These are phyloP conservation scores for Arabidopsis hybrid DNA, from an alignment of 441 rosid species.

Conservation along the genomic window DNA sequence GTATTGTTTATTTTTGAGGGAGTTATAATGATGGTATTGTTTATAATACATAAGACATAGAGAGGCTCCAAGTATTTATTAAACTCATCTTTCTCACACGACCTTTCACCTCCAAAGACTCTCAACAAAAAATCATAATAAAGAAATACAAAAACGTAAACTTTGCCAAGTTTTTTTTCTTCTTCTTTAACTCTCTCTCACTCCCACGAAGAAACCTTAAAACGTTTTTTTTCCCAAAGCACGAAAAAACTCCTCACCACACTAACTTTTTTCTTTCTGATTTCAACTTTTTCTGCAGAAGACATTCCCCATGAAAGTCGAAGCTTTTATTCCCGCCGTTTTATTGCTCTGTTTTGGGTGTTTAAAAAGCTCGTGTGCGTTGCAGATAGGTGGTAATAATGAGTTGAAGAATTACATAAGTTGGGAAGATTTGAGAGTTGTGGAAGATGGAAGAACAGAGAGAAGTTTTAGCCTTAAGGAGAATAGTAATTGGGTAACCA, in stretches of 20 bases:
- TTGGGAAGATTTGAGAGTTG: conserved; percentile 81
- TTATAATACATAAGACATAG: background rate
- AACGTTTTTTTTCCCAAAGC: conserved; percentile 29
- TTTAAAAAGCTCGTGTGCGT: conserved; percentile 21
- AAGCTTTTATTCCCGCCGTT: conserved; percentile 30
- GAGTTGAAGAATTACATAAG: conserved; percentile 53
- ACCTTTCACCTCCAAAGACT: conserved; percentile 45
- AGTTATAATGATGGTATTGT: too few relatives aligned
- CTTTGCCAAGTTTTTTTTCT: conserved; percentile 28
- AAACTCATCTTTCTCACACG: conserved; percentile 47
- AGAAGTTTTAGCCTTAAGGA: conserved; percentile 12
- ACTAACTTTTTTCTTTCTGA: conserved; percentile 14
- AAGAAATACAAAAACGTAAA: conserved; percentile 28
- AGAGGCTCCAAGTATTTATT: conserved; percentile 46
- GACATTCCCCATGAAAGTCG: conserved; percentile 40
- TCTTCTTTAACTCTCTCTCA: conserved; percentile 14
- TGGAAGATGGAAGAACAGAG: conserved; percentile 36
- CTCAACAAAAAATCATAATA: background rate
- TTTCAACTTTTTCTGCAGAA: conserved; percentile 2
- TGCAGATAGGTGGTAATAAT: conserved; percentile 7
- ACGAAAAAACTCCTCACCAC: conserved; percentile 10
- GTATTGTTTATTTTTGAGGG: background rate
- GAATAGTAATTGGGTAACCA: conserved; percentile 19
- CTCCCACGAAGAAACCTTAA: conserved; percentile 37
- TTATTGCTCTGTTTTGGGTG: conserved; percentile 31